Conservation (phyloP, 345 rosid genomes). For the Citrus mangshanensis region DNA sequence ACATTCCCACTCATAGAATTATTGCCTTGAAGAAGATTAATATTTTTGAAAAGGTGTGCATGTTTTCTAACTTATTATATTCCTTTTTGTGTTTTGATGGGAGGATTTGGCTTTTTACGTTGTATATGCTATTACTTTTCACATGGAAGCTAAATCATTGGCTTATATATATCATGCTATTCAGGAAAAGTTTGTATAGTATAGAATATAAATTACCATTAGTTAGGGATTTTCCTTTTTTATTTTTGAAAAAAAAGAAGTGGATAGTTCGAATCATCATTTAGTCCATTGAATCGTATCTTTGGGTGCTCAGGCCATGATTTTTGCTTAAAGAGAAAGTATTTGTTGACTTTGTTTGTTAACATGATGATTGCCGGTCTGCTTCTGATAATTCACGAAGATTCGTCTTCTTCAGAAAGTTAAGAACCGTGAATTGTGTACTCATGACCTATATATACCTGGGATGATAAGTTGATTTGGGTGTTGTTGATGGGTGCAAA, state of each 20-base stretch:
- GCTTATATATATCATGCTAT: not conserved
- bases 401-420: not conserved
- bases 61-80: not conserved
- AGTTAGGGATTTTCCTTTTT: not conserved
- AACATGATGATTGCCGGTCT: not conserved
- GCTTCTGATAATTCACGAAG: not conserved
- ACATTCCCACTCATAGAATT: conserved; percentile 77
- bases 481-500: not conserved
- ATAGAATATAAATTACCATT: not conserved
- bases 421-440: not conserved
- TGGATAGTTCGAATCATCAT: not conserved
- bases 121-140: not conserved
- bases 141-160: not conserved
- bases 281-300: not conserved
- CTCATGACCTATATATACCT: not conserved
- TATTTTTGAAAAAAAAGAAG: not conserved
- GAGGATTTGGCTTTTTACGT: not conserved
- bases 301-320: conserved; percentile 1
- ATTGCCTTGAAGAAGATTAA: conserved; percentile 91
- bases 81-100: not conserved
- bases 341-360: not conserved
- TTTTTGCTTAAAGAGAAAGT: not conserved
- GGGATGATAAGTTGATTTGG: too few relatives aligned
- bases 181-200: not conserved
- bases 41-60: conserved; percentile 76